A percentile compares a stretch with the other conserved stretches of the same genome.
These are phyloP conservation scores for Polytrichum commune DNA, from an alignment of 225 moss, liverwort and hornwort species.

Conservation along the genomic window DNA sequence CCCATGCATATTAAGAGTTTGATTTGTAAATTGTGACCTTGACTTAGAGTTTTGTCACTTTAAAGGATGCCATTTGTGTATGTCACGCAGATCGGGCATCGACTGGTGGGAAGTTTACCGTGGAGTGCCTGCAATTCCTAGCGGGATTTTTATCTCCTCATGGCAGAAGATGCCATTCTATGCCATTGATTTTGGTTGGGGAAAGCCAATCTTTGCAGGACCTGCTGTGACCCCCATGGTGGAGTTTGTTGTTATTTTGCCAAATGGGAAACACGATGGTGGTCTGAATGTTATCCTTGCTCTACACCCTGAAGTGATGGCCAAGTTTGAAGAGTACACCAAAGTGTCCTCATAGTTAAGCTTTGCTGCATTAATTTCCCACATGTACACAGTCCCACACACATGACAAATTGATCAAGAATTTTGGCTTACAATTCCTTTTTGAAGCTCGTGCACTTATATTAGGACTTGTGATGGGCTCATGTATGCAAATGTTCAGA, in stretches of 20 bases:
- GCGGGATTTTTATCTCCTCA: conserved; percentile 71
- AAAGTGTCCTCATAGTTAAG: conserved; percentile 22
- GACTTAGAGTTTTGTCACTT: too few relatives aligned
- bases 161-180: conserved; percentile 99
- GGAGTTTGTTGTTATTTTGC: conserved; percentile 80
- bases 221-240: conserved; percentile 75
- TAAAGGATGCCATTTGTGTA: too few relatives aligned
- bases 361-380: too few relatives aligned
- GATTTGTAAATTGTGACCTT: too few relatives aligned
- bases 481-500: too few relatives aligned
- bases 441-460: too few relatives aligned
- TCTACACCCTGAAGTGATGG: conserved; percentile 69
- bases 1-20: too few relatives aligned
- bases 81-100: conserved; percentile 46
- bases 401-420: too few relatives aligned
- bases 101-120: conserved; percentile 81
- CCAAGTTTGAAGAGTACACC: conserved; percentile 49
- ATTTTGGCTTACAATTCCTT: too few relatives aligned
- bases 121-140: conserved; percentile 67
- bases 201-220: conserved; percentile 79
- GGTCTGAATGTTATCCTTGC: conserved; percentile 61
- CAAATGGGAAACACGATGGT: conserved; percentile 56
- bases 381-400: too few relatives aligned
- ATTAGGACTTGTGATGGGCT: too few relatives aligned
- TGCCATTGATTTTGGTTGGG: conserved; percentile 91